phyloP scores from a whole-genome alignment of 225 moss, liverwort and hornwort genomes.

The Physcomitrellopsis africana region DNA sequence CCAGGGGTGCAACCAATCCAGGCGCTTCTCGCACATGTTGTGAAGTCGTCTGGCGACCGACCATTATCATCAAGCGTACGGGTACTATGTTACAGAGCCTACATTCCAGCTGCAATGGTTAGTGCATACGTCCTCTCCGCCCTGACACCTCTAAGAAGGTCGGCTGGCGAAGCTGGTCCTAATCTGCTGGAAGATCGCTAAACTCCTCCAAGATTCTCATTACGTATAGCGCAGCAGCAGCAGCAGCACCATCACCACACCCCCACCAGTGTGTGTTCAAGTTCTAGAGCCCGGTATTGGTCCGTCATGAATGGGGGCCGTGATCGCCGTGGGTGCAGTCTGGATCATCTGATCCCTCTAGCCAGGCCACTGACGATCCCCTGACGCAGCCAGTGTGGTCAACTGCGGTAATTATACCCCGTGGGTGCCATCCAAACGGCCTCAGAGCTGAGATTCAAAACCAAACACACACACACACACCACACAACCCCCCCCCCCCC shows the following conservation, averaged over 20 bases:
- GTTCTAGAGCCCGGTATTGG: not conserved
- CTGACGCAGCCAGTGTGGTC: constrained; percentile 24
- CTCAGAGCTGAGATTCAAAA: constrained; percentile 21
- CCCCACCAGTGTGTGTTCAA: not conserved
- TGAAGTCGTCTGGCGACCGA: constrained; percentile 7
- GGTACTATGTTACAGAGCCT: not conserved
- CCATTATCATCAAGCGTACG: constrained; percentile 5
- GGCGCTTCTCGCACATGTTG: constrained; percentile 3
- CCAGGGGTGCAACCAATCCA: constrained; percentile 10
- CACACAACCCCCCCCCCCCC: too few species aligned
- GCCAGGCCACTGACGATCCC: not conserved
- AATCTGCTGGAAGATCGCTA: not conserved
- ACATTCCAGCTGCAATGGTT: not conserved
- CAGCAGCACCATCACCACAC: too few species aligned
- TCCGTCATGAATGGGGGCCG: constrained; percentile 7
- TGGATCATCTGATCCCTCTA: not conserved
- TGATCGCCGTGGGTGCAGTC: constrained; percentile 17
- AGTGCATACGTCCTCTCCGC: not conserved
- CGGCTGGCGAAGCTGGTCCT: constrained; percentile 7
- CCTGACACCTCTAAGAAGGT: constrained; percentile 17
- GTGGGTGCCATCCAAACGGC: constrained; percentile 25
- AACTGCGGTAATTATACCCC: not conserved
- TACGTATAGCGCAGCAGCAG: not conserved
- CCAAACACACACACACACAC: too few species aligned
- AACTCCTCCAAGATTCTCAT: not conserved